phyloP scores from a whole-genome alignment of 371 early-diverging fungal genomes.

The Syncephalastrum sp. region DNA sequence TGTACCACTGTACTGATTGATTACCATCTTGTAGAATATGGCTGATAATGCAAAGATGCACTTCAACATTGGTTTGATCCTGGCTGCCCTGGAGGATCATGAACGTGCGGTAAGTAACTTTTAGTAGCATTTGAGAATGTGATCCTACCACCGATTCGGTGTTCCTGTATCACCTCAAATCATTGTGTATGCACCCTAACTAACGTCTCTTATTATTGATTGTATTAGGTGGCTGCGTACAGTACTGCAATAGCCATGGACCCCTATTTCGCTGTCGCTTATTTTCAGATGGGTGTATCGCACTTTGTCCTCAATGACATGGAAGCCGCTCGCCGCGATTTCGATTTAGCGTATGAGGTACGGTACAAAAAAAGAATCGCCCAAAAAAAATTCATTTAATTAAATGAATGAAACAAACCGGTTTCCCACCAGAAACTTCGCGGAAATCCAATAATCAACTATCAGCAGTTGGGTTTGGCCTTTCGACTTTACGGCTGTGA shows the following conservation, averaged over 20 bases:
- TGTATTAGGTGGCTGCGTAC: constrained; percentile 69
- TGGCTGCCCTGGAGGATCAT: constrained; percentile 70
- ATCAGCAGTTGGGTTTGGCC: constrained; percentile 89
- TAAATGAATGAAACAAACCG: not conserved
- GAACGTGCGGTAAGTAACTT: constrained; percentile 74
- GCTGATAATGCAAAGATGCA: constrained; percentile 92
- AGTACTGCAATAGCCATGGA: constrained; percentile 75
- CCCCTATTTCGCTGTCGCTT: constrained; percentile 87
- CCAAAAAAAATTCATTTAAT: not conserved
- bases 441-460: constrained; percentile 90
- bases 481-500: constrained; percentile 88
- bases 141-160: too few species aligned
- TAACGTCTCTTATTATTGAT: not conserved
- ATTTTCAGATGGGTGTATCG: constrained; percentile 88
- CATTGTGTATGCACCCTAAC: too few species aligned
- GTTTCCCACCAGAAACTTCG: constrained; percentile 67
- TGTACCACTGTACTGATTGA: not conserved
- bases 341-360: constrained; percentile 65
- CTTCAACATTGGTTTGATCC: constrained; percentile 91
- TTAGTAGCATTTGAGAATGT: too few species aligned
- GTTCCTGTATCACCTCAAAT: too few species aligned
- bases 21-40: constrained; percentile 57
- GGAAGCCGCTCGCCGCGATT: constrained; percentile 68
- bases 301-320: constrained; percentile 65
- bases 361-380: constrained; percentile 3